Base-by-base conservation (phyloP, 2,329 filamentous ascomycete species). In the Diaporthe ampelina region DNA sequence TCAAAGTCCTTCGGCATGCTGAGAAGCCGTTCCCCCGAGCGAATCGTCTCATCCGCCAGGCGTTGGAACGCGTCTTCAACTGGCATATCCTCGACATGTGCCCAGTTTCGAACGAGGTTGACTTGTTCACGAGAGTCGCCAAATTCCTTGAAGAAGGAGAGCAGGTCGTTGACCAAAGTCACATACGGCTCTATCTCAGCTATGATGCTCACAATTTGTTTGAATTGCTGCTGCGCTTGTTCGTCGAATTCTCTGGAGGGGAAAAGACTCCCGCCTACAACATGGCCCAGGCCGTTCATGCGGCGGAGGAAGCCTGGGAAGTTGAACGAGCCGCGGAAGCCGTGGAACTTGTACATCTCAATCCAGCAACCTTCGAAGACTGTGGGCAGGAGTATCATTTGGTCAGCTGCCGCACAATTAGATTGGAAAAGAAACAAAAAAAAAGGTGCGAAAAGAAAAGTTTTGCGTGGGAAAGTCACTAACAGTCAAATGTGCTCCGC, bases 291-390 rank as follows among this genome's bases (percentile, higher is more conserved):
- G n/a, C 50, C 50, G 15, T 52, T 52, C 50, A 52, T 5, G 8
- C 50, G 50, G 50, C 50, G 50, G n/a, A 52, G 50, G 50, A 52
- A 52, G 50, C 50, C 50, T 26, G 50, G 50, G 50, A 52, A 52
- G n/a, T 26, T 52, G 50, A 17, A 17, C 24, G 50, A 52, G 50
- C 50, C 50, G 50, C 24, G 50, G 26, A 26, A 13, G 50, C 50
- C 50, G 10, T 24, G n/a, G 50, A 13, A 13, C 21, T 52, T 52
- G 50, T 52, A 52, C 50, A 26, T n/a, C n/a, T 52, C 50, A 26
- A 52, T 52, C 50, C 50, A 52, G 11, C 50, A 52, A 26, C 50
- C 50, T 52, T 52, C 9, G 50, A 52, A 52, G 50, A 24, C 50
- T 52, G 50, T 26, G n/a, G 3, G 50, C 10, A 52, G 26, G 6